Evolutionary conservation across 148 eudicot genomes (phyloP), one percentile per base, ranked within the genome.

Genomic region (Rhododendron kiyosumense): DNA sequence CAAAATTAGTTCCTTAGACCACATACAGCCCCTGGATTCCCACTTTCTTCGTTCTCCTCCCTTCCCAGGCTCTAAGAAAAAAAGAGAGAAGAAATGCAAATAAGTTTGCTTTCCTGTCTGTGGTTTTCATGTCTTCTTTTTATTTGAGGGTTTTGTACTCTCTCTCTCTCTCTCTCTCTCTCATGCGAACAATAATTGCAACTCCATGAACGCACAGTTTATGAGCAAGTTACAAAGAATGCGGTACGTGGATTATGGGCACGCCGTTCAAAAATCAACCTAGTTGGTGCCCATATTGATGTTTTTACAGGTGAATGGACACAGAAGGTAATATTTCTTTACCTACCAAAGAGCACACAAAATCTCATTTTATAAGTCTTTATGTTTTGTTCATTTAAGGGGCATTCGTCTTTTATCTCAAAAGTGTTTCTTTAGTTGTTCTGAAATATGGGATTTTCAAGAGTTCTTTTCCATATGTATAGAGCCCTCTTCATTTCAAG

Each of bases 291-390:
- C 82, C 99, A 97, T 87, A 95, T 97, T 74, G 94, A 97, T 86
- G 98, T 97, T 85, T 97, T 97, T 89, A 92, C 98, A 12, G 99
- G 99, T 88, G 98, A 95, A 93, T 97, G 99, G 99, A 97, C 99
- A 78, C 99, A 97, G 84, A 97, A 94, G 98, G 99, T 96, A 89
- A 20, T 32, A 14, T n/a, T 82, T 51, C 54, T 34, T 65, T 49
- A 78, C 51, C 81, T 43, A 38, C 45, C 30, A 22, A 51, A 57
- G 24, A n/a, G 34, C 75, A 61, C 83, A 54, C 51, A 43, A 18
- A 20, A 71, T 67, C 78, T 83, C 51, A 65, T 13, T 80, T 80
- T 80, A 20, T 18, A 57, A 52, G 59, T 36, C 46, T 54, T 52
- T 54, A 3, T 54, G 9, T 1, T 51, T 73, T 71, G 28, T 84